phyloP scores from a whole-genome alignment of 2,329 filamentous ascomycete species.

The Talaromyces albobiverticillius region DNA sequence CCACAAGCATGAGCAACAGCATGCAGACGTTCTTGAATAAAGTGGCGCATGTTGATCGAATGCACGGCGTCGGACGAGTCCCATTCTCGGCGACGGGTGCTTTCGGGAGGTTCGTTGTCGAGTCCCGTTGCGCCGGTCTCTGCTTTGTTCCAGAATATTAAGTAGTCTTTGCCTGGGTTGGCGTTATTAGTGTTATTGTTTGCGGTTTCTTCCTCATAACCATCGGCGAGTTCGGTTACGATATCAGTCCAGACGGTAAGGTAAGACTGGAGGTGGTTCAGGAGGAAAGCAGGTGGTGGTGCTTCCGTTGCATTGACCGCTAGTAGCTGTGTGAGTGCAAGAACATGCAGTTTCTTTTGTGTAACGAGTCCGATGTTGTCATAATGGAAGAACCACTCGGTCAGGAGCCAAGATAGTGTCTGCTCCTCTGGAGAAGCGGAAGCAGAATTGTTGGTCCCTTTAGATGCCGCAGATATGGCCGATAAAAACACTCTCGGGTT shows the following conservation, averaged over 20 bases:
- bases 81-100: conserved; percentile 38
- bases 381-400: conserved; percentile 49
- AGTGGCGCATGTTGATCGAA: conserved; percentile 43
- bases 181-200: conserved; percentile 26
- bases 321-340: conserved; percentile 46
- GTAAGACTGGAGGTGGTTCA: conserved; percentile 45
- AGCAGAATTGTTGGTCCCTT: conserved; percentile 15
- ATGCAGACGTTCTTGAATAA: conserved; percentile 40
- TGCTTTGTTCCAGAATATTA: conserved; percentile 16
- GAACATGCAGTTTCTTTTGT: conserved; percentile 47
- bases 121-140: conserved; percentile 21
- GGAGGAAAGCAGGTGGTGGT: conserved; percentile 40
- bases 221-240: conserved; percentile 43
- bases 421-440: conserved; percentile 27
- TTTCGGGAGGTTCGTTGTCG: conserved; percentile 33
- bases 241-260: conserved; percentile 48
- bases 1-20: conserved; percentile 39
- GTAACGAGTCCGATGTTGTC: conserved; percentile 46
- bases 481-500: conserved; percentile 67
- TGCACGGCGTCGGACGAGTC: conserved; percentile 41
- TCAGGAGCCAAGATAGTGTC: conserved; percentile 42
- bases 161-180: conserved; percentile 9
- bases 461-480: conserved; percentile 43
- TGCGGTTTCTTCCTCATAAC: conserved; percentile 33
- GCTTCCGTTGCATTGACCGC: conserved; percentile 33